Evolutionary conservation across 164 flowering plant species (phyloP).

Genomic region (Berberis thunbergii): DNA sequence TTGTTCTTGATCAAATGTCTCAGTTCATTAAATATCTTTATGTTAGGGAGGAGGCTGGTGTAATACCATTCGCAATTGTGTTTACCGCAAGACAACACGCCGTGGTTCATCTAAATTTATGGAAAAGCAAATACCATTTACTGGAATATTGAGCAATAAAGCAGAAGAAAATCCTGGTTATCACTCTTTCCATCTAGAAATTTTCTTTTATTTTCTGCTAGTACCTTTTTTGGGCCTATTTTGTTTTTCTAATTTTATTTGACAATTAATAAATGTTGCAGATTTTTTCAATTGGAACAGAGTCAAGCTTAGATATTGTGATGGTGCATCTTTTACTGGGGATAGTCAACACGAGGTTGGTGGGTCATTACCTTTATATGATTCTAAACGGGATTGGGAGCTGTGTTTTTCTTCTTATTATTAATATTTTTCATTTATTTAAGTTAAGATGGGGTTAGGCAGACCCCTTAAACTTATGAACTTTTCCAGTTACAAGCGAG

Average conservation of each 20-base stretch:
- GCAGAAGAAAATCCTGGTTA: slow-evolving; percentile 85
- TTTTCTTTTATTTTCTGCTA: neutral
- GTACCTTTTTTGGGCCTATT: neutral
- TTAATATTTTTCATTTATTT: no score
- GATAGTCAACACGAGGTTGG: slow-evolving; percentile 71
- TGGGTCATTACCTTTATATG: neutral
- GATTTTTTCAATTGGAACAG: slow-evolving; percentile 98
- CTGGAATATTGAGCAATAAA: slow-evolving; percentile 86
- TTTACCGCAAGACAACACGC: slow-evolving; percentile 65
- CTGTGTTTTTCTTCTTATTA: no score
- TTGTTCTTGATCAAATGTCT: neutral
- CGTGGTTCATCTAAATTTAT: slow-evolving; percentile 83
- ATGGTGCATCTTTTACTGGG: slow-evolving; percentile 88
- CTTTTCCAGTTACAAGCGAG: no score
- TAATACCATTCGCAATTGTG: slow-evolving; percentile 49
- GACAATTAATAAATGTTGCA: slow-evolving; percentile 17
- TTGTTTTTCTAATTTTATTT: neutral
- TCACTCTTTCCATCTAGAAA: neutral
- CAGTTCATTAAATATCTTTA: neutral
- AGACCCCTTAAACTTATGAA: no score
- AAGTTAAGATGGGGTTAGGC: no score
- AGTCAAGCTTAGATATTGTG: slow-evolving; percentile 85
- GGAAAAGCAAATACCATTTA: slow-evolving; percentile 64
- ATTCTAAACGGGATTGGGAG: no score
- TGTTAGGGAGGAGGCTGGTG: slow-evolving; percentile 97